A percentile compares a stretch with the other conserved stretches of the same genome.
Evolutionary conservation across 148 eudicot genomes (phyloP).

Genomic region (Rhododendron williamsianum): DNA sequence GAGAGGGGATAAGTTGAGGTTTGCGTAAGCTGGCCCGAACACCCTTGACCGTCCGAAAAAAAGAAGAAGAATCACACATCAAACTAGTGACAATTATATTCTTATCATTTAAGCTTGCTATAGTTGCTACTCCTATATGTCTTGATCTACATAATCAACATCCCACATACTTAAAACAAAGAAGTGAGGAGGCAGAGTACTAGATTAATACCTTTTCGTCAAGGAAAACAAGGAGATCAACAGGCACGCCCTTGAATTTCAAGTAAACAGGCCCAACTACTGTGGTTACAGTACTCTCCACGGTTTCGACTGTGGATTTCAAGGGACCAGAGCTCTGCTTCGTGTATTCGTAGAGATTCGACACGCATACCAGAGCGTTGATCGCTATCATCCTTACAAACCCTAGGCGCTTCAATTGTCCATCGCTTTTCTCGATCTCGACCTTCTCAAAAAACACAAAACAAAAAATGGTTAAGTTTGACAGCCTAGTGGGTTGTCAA

Average conservation of each 20-base stretch:
- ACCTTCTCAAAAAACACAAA: not conserved
- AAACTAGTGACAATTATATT: not conserved
- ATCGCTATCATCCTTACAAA: conserved; percentile 35
- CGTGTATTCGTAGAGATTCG: conserved; percentile 38
- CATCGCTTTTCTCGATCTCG: conserved; percentile 24
- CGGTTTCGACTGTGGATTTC: conserved; percentile 32
- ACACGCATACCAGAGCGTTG: conserved; percentile 24
- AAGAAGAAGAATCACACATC: not conserved
- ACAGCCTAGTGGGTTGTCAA: not conserved
- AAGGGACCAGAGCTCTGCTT: conserved; percentile 40
- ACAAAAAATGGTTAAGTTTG: not conserved
- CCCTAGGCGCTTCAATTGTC: conserved; percentile 32
- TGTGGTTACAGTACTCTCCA: conserved; percentile 36
- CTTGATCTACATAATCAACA: not conserved
- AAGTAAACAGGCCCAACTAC: conserved; percentile 32
- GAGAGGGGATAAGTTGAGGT: no score
- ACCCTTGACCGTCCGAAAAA: not conserved
- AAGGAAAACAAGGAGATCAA: conserved; percentile 37
- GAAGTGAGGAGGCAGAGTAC: not conserved
- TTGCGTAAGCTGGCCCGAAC: not conserved
- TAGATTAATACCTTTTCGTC: conserved; percentile 36
- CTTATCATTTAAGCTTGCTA: not conserved
- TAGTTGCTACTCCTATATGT: not conserved
- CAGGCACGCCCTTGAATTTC: conserved; percentile 32
- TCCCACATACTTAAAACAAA: not conserved